A percentile compares a stretch with the other conserved stretches of the same genome.
Evolutionary conservation across 176 grass and related monocot species (phyloP).

Genomic region (Aegilops bicornis): DNA sequence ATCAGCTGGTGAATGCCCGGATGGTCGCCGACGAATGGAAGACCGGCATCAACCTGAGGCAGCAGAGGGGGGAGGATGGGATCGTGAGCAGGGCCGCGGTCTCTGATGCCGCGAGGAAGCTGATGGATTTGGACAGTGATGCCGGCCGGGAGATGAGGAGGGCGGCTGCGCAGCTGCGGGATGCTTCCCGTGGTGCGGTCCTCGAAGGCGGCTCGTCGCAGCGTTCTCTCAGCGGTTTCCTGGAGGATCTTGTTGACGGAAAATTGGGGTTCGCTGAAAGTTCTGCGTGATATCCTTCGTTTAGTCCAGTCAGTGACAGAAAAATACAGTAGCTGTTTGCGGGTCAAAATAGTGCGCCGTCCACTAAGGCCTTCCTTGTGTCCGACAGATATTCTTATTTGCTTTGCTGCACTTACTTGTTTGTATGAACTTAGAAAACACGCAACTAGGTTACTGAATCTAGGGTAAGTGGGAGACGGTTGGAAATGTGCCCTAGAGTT

Average conservation of each 20-base stretch:
- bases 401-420: too few species aligned
- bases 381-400: too few species aligned
- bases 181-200: constrained; percentile 26
- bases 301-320: too few species aligned
- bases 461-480: too few species aligned
- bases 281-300: too few species aligned
- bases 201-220: constrained; percentile 45
- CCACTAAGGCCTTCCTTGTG: too few species aligned
- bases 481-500: too few species aligned
- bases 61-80: constrained; percentile 12
- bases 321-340: too few species aligned
- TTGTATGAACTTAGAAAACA: too few species aligned
- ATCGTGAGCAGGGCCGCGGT: constrained; percentile 34
- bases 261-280: background rate
- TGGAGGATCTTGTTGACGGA: constrained; percentile 21
- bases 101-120: constrained; percentile 22
- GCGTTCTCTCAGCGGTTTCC: constrained; percentile 35
- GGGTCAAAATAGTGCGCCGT: too few species aligned
- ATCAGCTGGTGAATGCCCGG: constrained; percentile 44
- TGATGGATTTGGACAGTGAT: constrained; percentile 49
- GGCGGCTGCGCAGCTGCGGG: constrained; percentile 29
- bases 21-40: constrained; percentile 60
- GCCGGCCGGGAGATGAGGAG: constrained; percentile 48
- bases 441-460: too few species aligned
- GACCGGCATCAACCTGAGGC: constrained; percentile 45